Evolutionary conservation across 495 filamentous ascomycete species (phyloP).

Genomic region (Penicillium soppii): DNA sequence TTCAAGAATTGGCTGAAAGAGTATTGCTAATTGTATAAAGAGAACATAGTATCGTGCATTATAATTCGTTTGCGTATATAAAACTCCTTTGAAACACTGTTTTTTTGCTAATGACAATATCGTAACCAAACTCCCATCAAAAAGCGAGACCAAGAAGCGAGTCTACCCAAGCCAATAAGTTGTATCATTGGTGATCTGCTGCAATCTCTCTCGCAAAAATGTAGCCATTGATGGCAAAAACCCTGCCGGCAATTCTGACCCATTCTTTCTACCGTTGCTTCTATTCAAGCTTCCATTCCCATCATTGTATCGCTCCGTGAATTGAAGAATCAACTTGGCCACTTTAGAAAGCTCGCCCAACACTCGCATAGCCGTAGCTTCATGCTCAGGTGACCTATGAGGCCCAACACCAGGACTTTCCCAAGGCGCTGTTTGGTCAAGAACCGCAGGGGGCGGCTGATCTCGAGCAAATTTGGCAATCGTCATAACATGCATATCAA

Average conservation of each 20-base stretch:
- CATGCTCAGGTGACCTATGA: background rate
- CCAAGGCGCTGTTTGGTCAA: background rate
- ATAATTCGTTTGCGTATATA: too few relatives aligned
- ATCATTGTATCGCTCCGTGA: constrained; percentile 12
- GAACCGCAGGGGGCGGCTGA: background rate
- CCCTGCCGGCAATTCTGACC: background rate
- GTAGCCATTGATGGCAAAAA: background rate
- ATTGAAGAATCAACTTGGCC: constrained; percentile 15
- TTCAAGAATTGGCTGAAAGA: constrained; percentile 24
- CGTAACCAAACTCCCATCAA: background rate
- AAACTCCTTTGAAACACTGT: too few relatives aligned
- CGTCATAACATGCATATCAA: constrained; percentile 12
- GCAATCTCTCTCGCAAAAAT: background rate
- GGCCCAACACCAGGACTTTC: background rate
- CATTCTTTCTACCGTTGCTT: background rate
- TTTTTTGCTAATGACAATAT: too few relatives aligned
- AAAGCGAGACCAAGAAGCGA: background rate
- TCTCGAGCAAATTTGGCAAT: background rate
- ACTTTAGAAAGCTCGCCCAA: constrained; percentile 17
- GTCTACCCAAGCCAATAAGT: background rate
- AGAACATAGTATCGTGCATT: too few relatives aligned
- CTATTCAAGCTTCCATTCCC: background rate
- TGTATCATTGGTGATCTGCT: background rate
- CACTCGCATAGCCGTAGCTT: background rate
- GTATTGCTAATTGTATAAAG: constrained; percentile 12